Conservation (phyloP, 768 basidiomycete genomes). For the Suillus subluteus region DNA sequence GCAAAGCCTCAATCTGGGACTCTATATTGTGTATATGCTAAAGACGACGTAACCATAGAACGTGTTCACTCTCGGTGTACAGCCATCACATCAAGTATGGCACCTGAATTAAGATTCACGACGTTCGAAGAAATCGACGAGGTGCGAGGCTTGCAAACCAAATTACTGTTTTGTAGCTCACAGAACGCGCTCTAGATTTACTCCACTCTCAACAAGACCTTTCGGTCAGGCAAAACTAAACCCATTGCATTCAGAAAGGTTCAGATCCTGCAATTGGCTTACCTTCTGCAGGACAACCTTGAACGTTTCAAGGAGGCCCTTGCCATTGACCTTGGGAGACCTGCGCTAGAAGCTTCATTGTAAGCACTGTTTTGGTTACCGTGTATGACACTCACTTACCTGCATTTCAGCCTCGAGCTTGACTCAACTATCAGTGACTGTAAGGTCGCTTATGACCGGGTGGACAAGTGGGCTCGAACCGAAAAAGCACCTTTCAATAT, state of each 20-base stretch:
- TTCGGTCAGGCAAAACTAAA: constrained; percentile 66
- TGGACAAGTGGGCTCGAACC: constrained; percentile 78
- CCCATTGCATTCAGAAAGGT: constrained; percentile 71
- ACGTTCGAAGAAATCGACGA: constrained; percentile 56
- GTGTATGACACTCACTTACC: not conserved
- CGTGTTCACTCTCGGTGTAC: not conserved
- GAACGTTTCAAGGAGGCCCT: constrained; percentile 63
- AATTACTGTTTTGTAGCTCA: not conserved
- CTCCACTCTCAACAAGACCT: constrained; percentile 55
- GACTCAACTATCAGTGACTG: constrained; percentile 54
- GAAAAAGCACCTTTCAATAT: constrained; percentile 58
- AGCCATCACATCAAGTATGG: constrained; percentile 28
- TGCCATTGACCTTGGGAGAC: constrained; percentile 64
- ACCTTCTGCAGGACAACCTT: constrained; percentile 74
- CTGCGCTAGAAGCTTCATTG: constrained; percentile 59
- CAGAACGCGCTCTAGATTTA: constrained; percentile 49
- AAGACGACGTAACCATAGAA: not conserved
- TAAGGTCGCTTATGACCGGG: constrained; percentile 57
- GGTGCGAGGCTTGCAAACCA: constrained; percentile 32
- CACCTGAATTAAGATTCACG: constrained; percentile 45
- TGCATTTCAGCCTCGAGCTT: constrained; percentile 60
- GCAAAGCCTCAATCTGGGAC: not conserved
- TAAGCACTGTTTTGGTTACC: constrained; percentile 33
- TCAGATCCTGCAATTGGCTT: constrained; percentile 75
- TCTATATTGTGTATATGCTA: not conserved